These are phyloP conservation scores for Zasmidium citrigriseum DNA, from an alignment of 2,329 filamentous ascomycete species.

Conservation along the genomic window DNA sequence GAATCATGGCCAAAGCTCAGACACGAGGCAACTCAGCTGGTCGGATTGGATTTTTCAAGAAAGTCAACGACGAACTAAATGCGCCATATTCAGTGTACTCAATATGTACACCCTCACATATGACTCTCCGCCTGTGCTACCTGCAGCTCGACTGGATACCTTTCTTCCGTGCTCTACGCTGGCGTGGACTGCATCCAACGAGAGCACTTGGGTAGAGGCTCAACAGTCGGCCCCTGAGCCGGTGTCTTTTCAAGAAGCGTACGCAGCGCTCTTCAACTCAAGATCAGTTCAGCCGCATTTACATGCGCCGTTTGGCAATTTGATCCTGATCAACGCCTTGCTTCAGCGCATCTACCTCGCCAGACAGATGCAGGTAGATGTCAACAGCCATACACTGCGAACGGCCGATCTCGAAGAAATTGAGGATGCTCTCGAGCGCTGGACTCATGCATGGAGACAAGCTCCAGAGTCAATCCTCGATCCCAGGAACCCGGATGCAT, in stretches of 20 bases:
- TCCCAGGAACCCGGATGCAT: neutral
- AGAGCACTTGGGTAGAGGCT: neutral
- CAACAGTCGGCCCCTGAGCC: neutral
- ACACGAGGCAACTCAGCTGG: neutral
- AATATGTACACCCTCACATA: neutral
- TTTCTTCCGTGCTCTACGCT: slow-evolving; percentile 5
- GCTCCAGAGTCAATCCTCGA: neutral
- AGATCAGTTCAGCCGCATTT: neutral
- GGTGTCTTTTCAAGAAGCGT: slow-evolving; percentile 1
- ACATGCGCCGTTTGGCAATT: slow-evolving; percentile 5
- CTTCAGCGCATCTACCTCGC: slow-evolving; percentile 6
- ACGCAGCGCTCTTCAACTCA: neutral
- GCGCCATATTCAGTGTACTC: slow-evolving; percentile 5
- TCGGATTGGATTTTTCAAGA: slow-evolving; percentile 4
- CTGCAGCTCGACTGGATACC: slow-evolving; percentile 1
- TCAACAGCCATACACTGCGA: neutral
- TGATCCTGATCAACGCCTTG: slow-evolving; percentile 7
- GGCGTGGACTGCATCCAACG: slow-evolving; percentile 5
- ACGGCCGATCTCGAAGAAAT: slow-evolving; percentile 8
- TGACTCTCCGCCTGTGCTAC: slow-evolving; percentile 1
- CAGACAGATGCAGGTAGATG: slow-evolving; percentile 6
- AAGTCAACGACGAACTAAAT: slow-evolving; percentile 1
- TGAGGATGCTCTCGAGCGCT: neutral
- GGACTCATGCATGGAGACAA: neutral
- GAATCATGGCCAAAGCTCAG: neutral